Conservation (phyloP, 2,329 filamentous ascomycete genomes). For the Hymenoscyphus occultus region DNA sequence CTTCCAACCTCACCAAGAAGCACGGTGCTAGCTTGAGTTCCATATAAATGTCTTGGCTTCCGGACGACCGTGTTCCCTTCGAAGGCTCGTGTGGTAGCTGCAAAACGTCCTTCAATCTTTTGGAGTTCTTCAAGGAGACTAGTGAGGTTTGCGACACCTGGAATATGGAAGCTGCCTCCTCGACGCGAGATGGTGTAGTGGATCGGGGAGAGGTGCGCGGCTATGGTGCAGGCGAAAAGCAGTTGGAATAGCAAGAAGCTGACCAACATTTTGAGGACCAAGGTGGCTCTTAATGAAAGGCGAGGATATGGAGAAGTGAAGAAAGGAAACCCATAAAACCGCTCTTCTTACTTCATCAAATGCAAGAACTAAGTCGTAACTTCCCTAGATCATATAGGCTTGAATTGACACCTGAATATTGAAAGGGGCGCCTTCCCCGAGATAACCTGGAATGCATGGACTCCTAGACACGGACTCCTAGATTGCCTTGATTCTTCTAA, state of each 20-base stretch:
- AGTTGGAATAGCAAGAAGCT: neutral
- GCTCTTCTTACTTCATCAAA: no score
- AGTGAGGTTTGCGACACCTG: slow-evolving; percentile 20
- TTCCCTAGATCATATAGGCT: no score
- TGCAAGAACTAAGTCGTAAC: no score
- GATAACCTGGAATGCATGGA: no score
- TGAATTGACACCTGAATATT: no score
- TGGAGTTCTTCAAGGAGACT: slow-evolving; percentile 19
- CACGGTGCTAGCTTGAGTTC: slow-evolving; percentile 19
- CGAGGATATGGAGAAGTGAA: neutral
- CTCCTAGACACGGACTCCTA: no score
- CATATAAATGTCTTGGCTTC: slow-evolving; percentile 18
- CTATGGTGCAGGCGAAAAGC: neutral
- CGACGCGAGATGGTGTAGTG: slow-evolving; percentile 23
- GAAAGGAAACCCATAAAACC: neutral
- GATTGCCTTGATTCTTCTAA: no score
- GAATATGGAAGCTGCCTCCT: slow-evolving; percentile 21
- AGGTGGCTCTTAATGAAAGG: neutral
- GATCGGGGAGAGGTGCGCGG: slow-evolving; percentile 18
- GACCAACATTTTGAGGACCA: neutral
- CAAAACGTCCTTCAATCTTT: slow-evolving; percentile 19
- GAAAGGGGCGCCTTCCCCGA: no score
- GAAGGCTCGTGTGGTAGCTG: slow-evolving; percentile 22
- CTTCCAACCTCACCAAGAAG: slow-evolving; percentile 25
- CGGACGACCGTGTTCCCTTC: slow-evolving; percentile 22